phyloP scores from a whole-genome alignment of 2,329 filamentous ascomycete species.

The Knufia petricola region DNA sequence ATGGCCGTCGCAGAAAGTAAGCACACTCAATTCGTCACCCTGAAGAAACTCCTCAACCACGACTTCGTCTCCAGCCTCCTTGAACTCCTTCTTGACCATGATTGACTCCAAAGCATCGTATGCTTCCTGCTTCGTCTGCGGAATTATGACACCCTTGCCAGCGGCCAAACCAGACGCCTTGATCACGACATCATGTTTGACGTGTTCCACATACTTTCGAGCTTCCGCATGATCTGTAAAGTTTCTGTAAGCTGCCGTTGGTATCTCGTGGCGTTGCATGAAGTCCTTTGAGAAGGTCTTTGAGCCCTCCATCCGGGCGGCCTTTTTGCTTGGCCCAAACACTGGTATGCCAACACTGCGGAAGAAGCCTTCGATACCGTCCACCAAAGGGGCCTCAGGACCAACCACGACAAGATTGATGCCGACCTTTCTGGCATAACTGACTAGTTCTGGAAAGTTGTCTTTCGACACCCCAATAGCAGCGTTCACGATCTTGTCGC shows the following conservation, averaged over 20 bases:
- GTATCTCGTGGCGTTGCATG: slow-evolving; percentile 83
- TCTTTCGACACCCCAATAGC: slow-evolving; percentile 52
- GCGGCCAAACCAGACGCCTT: slow-evolving; percentile 88
- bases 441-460: slow-evolving; percentile 68
- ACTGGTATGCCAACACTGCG: slow-evolving; percentile 61
- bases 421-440: slow-evolving; percentile 60
- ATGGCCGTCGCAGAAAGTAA: slow-evolving; percentile 85
- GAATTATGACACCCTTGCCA: slow-evolving; percentile 92
- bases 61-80: slow-evolving; percentile 75
- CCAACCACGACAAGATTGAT: slow-evolving; percentile 82
- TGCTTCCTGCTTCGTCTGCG: slow-evolving; percentile 70
- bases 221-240: slow-evolving; percentile 70
- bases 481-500: slow-evolving; percentile 61
- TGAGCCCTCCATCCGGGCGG: slow-evolving; percentile 86
- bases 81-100: slow-evolving; percentile 83
- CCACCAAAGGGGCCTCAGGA: slow-evolving; percentile 87
- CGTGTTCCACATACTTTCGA: slow-evolving; percentile 59
- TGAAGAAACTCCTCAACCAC: slow-evolving; percentile 91
- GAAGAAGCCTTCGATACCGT: slow-evolving; percentile 80
- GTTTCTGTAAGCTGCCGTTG: slow-evolving; percentile 84
- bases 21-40: slow-evolving; percentile 83
- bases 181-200: slow-evolving; percentile 72
- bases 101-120: slow-evolving; percentile 73
- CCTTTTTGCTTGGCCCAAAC: slow-evolving; percentile 77
- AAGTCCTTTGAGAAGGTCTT: slow-evolving; percentile 98